Evolutionary conservation across 1,284 basidiomycete species (phyloP).

Genomic region (Puccinia novopanici): DNA sequence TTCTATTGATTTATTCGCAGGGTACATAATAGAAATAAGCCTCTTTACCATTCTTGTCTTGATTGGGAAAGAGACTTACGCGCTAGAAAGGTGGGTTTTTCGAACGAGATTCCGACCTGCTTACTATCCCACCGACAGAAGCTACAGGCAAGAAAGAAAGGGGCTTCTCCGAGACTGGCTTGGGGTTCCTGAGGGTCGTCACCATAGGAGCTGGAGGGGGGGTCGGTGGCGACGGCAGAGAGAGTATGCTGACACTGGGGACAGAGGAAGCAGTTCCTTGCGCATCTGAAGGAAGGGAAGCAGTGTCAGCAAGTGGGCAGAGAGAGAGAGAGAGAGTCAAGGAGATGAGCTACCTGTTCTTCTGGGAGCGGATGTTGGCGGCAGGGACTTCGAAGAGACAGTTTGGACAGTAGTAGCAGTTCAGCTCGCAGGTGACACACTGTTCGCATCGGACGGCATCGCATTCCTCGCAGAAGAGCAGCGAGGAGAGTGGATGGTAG

Average conservation of each 20-base stretch:
- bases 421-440: slow-evolving; percentile 88
- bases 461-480: slow-evolving; percentile 99
- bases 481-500: slow-evolving; percentile 77
- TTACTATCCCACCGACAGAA: slow-evolving; percentile 94
- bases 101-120: slow-evolving; percentile 84
- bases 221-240: slow-evolving; percentile 81
- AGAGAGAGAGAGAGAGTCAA: not conserved
- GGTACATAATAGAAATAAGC: not conserved
- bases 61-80: slow-evolving; percentile 52
- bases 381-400: slow-evolving; percentile 98
- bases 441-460: slow-evolving; percentile 88
- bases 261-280: slow-evolving; percentile 94
- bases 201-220: slow-evolving; percentile 66
- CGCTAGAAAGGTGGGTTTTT: slow-evolving; percentile 88
- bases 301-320: not conserved
- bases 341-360: slow-evolving; percentile 70
- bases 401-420: slow-evolving; percentile 95
- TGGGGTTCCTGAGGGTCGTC: slow-evolving; percentile 60
- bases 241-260: slow-evolving; percentile 87
- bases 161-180: slow-evolving; percentile 70
- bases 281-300: slow-evolving; percentile 69
- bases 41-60: slow-evolving; percentile 3
- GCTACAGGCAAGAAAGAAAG: slow-evolving; percentile 86
- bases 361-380: slow-evolving; percentile 90
- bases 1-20: slow-evolving; percentile 63